Evolutionary conservation across 768 basidiomycete species (phyloP).

Genomic region (Dioszegia aurantiaca): DNA sequence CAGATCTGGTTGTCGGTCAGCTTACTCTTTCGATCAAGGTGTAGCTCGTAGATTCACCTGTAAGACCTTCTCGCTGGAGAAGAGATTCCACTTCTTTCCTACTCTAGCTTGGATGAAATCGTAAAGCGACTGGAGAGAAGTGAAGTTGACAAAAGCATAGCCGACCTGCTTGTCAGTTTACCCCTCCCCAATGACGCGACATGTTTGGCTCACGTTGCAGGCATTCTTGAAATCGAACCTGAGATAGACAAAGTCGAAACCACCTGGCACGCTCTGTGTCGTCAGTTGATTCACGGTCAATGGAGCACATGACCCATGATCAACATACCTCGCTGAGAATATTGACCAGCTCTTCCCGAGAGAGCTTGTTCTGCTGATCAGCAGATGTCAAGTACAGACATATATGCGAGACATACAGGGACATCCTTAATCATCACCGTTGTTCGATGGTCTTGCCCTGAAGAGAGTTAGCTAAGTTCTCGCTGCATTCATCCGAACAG

Average conservation of each 20-base stretch:
- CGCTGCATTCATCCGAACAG: not conserved
- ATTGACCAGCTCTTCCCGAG: constrained; percentile 45
- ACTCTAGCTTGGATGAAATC: constrained; percentile 42
- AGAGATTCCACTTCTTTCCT: constrained; percentile 49
- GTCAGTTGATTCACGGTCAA: not conserved
- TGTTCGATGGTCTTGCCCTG: constrained; percentile 44
- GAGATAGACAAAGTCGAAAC: constrained; percentile 50
- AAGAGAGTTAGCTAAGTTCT: not conserved
- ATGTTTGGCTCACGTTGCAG: constrained; percentile 41
- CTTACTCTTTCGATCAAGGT: not conserved
- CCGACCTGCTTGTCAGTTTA: constrained; percentile 32
- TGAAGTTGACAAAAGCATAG: constrained; percentile 52
- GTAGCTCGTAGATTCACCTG: constrained; percentile 31
- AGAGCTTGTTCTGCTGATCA: constrained; percentile 45
- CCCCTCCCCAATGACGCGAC: not conserved
- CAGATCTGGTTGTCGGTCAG: constrained; percentile 40
- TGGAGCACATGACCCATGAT: not conserved
- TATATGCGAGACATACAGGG: constrained; percentile 30
- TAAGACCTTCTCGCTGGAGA: constrained; percentile 50
- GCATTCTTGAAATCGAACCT: constrained; percentile 50
- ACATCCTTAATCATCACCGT: constrained; percentile 52
- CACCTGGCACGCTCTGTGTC: constrained; percentile 44
- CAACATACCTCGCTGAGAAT: constrained; percentile 44
- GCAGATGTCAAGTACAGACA: not conserved
- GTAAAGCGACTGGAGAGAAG: constrained; percentile 31